phyloP scores from a whole-genome alignment of 306 rosid genomes.

The Arachis hypogaea region DNA sequence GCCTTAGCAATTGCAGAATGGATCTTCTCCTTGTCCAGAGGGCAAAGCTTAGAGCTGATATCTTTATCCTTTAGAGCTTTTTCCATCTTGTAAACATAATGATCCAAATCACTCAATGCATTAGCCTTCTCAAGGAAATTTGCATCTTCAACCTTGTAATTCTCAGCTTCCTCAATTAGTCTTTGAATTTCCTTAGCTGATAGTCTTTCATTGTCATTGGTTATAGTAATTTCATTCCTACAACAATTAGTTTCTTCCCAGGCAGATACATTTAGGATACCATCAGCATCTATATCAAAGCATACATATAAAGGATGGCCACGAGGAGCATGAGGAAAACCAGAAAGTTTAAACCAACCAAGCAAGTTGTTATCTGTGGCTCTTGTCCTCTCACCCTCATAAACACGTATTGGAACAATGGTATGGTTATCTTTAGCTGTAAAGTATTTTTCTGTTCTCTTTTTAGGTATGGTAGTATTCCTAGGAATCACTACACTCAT shows the following conservation, averaged over 20 bases:
- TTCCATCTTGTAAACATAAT: not conserved
- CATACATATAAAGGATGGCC: too few relatives aligned
- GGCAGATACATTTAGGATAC: not conserved
- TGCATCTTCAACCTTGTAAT: not conserved
- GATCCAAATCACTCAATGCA: not conserved
- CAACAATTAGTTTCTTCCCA: not conserved
- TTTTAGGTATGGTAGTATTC: too few relatives aligned
- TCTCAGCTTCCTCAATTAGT: not conserved
- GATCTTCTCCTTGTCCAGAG: slow-evolving; percentile 28
- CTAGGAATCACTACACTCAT: too few relatives aligned
- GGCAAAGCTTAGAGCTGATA: not conserved
- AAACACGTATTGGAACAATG: too few relatives aligned
- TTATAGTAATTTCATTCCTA: not conserved
- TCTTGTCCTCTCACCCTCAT: too few relatives aligned
- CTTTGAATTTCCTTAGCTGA: not conserved
- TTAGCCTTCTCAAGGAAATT: not conserved
- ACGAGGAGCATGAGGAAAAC: too few relatives aligned
- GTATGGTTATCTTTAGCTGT: too few relatives aligned
- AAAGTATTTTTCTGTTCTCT: accelerated
- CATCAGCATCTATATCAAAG: too few relatives aligned
- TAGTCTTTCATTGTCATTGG: not conserved
- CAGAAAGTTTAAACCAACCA: too few relatives aligned
- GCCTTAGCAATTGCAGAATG: slow-evolving; percentile 40
- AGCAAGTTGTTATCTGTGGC: too few relatives aligned
- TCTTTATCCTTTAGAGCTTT: not conserved